A percentile compares a stretch with the other conserved stretches of the same genome.
phyloP scores from a whole-genome alignment of 257 asterid species.

The Nicotiana benthamiana region DNA sequence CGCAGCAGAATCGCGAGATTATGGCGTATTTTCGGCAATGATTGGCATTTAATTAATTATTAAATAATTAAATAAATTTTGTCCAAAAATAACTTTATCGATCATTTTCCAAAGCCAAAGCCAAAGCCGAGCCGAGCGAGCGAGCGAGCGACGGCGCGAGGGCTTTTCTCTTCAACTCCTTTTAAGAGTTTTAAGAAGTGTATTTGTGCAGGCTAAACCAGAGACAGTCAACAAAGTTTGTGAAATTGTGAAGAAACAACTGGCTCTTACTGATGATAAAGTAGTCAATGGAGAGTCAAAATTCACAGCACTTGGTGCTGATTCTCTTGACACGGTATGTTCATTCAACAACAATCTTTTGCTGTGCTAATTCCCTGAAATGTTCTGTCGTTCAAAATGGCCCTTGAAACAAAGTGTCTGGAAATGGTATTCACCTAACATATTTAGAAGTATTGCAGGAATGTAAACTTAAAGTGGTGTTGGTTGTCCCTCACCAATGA shows the following conservation, averaged over 20 bases:
- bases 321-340: conserved; percentile 92
- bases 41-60: too few species aligned
- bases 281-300: conserved; percentile 64
- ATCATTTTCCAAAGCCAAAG: too few species aligned
- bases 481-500: too few species aligned
- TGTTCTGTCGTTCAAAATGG: not conserved
- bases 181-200: not conserved
- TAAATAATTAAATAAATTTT: too few species aligned
- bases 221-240: conserved; percentile 80
- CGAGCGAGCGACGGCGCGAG: too few species aligned
- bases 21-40: too few species aligned
- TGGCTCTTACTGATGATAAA: conserved; percentile 61
- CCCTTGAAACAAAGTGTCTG: not conserved
- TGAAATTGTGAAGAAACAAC: conserved; percentile 75
- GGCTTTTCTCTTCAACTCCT: too few species aligned
- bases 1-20: too few species aligned
- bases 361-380: not conserved
- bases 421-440: not conserved
- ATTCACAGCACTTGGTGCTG: conserved; percentile 80
- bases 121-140: too few species aligned
- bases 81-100: too few species aligned
- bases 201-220: conserved; percentile 64
- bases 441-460: not conserved
- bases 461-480: not conserved
- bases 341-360: not conserved